phyloP scores from a whole-genome alignment of 352 stramenopile genomes.

The Phytophthora chlamydospora region DNA sequence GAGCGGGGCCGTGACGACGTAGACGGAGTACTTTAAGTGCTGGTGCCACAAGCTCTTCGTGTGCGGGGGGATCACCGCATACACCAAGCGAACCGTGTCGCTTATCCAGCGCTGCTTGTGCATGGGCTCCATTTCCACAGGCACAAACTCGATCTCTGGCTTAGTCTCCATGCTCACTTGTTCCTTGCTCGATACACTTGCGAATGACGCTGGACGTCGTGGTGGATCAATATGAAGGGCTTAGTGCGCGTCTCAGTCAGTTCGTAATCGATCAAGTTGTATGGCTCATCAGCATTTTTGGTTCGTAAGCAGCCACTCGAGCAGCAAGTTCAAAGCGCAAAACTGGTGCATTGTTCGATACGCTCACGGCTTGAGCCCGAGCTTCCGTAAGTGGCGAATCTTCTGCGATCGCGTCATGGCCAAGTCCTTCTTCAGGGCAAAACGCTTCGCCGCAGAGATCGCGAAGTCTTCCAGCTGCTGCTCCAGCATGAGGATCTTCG shows the following conservation, averaged over 20 bases:
- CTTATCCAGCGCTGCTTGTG: conserved; percentile 44
- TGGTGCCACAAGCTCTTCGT: conserved; percentile 46
- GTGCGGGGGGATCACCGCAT: conserved; percentile 34
- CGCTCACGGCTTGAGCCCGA: conserved; percentile 34
- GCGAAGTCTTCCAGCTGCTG: conserved; percentile 65
- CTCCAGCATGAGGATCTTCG: conserved; percentile 59
- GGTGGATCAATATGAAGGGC: neutral
- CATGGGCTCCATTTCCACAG: conserved; percentile 41
- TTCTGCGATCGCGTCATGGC: conserved; percentile 72
- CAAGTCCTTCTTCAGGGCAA: conserved; percentile 83
- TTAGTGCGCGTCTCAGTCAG: neutral
- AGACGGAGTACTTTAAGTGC: conserved; percentile 45
- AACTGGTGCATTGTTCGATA: conserved; percentile 6
- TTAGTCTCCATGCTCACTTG: too few species aligned
- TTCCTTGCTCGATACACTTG: too few species aligned
- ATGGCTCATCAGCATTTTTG: neutral
- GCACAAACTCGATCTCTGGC: conserved; percentile 30
- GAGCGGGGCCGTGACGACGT: too few species aligned
- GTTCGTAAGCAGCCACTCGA: conserved; percentile 3
- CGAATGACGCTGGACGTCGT: neutral
- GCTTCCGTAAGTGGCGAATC: conserved; percentile 63
- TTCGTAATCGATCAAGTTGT: too few species aligned
- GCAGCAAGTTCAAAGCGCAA: conserved; percentile 3
- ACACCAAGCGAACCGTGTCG: conserved; percentile 33
- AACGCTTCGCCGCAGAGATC: conserved; percentile 71